Evolutionary conservation across 345 rosid genomes (phyloP).

Genomic region (Linum usitatissimum): DNA sequence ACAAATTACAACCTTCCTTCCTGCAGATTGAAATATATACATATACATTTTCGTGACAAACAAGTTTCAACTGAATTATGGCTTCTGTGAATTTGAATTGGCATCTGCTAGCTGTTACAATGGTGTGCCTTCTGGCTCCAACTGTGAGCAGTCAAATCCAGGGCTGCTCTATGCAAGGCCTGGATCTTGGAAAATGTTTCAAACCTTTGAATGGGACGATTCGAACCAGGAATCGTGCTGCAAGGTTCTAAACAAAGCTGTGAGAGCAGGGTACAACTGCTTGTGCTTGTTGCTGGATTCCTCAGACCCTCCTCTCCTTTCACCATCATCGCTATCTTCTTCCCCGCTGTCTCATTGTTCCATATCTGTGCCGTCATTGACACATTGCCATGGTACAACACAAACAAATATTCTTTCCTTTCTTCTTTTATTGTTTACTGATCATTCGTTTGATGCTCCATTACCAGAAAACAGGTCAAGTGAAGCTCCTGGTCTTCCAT

Average conservation of each 20-base stretch:
- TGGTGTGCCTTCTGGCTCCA: constrained; percentile 6
- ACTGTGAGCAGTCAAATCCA: constrained; percentile 11
- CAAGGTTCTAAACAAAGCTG: constrained; percentile 22
- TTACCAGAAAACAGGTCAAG: background rate
- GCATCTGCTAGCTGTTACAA: constrained; percentile 9
- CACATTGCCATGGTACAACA: constrained; percentile 25
- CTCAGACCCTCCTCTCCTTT: constrained; percentile 7
- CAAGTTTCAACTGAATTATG: no score
- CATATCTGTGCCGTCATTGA: constrained; percentile 24
- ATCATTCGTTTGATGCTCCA: background rate
- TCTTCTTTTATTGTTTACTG: background rate
- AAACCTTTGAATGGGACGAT: constrained; percentile 14
- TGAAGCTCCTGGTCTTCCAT: background rate
- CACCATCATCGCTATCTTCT: constrained; percentile 15
- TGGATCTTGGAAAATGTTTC: constrained; percentile 21
- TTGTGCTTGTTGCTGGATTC: constrained; percentile 24
- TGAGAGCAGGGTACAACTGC: constrained; percentile 22
- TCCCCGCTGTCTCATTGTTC: constrained; percentile 21
- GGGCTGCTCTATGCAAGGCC: constrained; percentile 20
- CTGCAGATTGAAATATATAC: no score
- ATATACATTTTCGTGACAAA: no score
- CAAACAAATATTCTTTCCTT: background rate
- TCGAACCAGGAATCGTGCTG: constrained; percentile 24
- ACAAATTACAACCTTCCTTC: no score
- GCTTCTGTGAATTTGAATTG: background rate